Evolutionary conservation across 345 rosid species (phyloP), one percentile per base, ranked within the genome.

Genomic region (Tarenaya hassleriana): DNA sequence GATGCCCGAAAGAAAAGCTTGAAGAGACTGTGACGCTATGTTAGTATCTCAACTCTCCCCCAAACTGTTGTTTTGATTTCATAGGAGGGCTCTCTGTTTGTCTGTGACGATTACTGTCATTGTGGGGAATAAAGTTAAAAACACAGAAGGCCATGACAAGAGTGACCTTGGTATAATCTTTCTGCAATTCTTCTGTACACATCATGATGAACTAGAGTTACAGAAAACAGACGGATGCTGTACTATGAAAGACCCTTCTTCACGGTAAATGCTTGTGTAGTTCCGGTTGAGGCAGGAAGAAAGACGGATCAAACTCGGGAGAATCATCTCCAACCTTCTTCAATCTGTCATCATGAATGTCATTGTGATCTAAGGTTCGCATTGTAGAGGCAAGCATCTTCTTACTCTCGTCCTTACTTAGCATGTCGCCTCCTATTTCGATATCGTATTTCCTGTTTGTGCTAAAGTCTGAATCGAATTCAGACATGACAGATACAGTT

Each of bases 1-100:
- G 95, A 94, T 69, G 97, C 99, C 0, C 88, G 97, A 72, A 94
- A 88, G 85, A 94, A 73, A 75, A 94, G 99, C 75, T 73, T 94
- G 59, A 86, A 88, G 74, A 88, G 97, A 86, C 71, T 94, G 60
- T 94, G 67, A 68, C 55, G 52, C 20, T 52, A 24, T 24, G 5
- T 24, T 24, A 5, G 29, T 24, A 24, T 24, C 29, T 24, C 2
- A 24, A 2, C 29, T 24, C 29, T 24, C 2, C 29, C 5, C 29
- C 29, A 24, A 24, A 24, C 29, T 24, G 29, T 24, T 24, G n/a
- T 24, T 24, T 24, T 5, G 29, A 24, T 24, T 24, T 2, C 5
- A 5, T 5, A 24, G n/a, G n/a, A n/a, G n/a, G 5, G 29, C 29
- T 2, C 29, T 24, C 29, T 24, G 29, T 24, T n/a, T 24, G 29